phyloP scores from a whole-genome alignment of 352 stramenopile species.

The Phytophthora pistaciae region DNA sequence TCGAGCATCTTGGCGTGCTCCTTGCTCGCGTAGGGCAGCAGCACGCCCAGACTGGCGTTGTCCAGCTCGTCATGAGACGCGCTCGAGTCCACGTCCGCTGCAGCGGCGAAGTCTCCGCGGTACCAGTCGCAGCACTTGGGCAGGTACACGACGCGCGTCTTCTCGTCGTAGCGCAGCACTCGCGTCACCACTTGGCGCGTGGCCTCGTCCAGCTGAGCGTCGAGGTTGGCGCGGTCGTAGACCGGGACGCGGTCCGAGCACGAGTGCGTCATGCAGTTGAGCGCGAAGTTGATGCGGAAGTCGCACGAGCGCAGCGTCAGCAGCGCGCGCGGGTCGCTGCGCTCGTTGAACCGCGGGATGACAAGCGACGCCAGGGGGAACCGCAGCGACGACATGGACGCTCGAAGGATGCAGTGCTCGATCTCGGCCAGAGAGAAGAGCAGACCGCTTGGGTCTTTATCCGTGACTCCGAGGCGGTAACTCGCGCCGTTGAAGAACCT shows the following conservation, averaged over 20 bases:
- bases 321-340: slow-evolving; percentile 10
- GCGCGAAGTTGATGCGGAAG: slow-evolving; percentile 67
- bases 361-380: slow-evolving; percentile 54
- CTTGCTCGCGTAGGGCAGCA: slow-evolving; percentile 45
- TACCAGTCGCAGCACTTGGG: slow-evolving; percentile 75
- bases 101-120: slow-evolving; percentile 47
- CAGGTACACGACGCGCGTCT: slow-evolving; percentile 53
- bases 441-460: slow-evolving; percentile 16
- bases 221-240: slow-evolving; percentile 50
- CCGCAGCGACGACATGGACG: slow-evolving; percentile 47
- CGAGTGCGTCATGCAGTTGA: slow-evolving; percentile 72
- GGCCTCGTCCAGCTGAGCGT: slow-evolving; percentile 55
- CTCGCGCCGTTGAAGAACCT: slow-evolving; percentile 70
- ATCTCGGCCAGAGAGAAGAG: slow-evolving; percentile 65
- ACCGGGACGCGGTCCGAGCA: slow-evolving; percentile 46
- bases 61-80: slow-evolving; percentile 7
- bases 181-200: slow-evolving; percentile 41
- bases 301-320: slow-evolving; percentile 43
- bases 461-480: slow-evolving; percentile 48
- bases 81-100: slow-evolving; percentile 1
- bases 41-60: slow-evolving; percentile 35
- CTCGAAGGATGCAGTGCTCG: slow-evolving; percentile 60
- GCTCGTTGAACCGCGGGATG: slow-evolving; percentile 33
- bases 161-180: slow-evolving; percentile 53
- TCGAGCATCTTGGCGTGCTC: slow-evolving; percentile 48